Evolutionary conservation across 306 rosid genomes (phyloP), one percentile per base, ranked within the genome.

Genomic region (Vachellia pachyceras): DNA sequence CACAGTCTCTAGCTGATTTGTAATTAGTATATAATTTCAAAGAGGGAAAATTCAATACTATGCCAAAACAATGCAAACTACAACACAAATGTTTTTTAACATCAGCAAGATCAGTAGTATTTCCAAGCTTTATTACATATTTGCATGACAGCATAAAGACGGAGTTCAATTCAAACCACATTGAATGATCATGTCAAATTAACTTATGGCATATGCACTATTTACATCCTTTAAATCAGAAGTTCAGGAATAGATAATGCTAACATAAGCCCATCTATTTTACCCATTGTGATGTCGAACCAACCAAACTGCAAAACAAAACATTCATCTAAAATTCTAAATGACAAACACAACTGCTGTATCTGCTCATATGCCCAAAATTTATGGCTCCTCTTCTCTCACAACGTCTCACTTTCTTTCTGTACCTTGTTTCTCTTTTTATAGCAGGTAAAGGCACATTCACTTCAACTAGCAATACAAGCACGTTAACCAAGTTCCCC

Each of bases 401-500:
- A 65, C 41, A 13, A 40, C 37, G 61, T 76, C 72, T 37, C 36
- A 42, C 54, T 49, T 68, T 54, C 79, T 76, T 25, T 25, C 37
- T 23, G 52, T 36, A 29, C 7, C 58, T 9, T 40, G 9, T 80
- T 54, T 72, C 71, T 65, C 69, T 77, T 63, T n/a, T n/a, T n/a
- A n/a, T n/a, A 17, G 13, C 80, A 17, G 17, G 73, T 60, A 29
- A 17, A n/a, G 36, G 55, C 47, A 44, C 39, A 60, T 71, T 58
- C 45, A 58, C 35, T 79, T 49, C 63, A 44, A 49, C 37, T 45
- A 29, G 35, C 54, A 58, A 49, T 68, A 40, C 17, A 65, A 67
- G 57, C 41, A 69, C 36, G 42, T 17, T 60, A 50, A 82, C 70
- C 75, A 74, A 40, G 60, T 69, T 78, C 39, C 66, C 57, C 60